Conservation (phyloP, 805 yeast species). For the Nakazawaea populi region DNA sequence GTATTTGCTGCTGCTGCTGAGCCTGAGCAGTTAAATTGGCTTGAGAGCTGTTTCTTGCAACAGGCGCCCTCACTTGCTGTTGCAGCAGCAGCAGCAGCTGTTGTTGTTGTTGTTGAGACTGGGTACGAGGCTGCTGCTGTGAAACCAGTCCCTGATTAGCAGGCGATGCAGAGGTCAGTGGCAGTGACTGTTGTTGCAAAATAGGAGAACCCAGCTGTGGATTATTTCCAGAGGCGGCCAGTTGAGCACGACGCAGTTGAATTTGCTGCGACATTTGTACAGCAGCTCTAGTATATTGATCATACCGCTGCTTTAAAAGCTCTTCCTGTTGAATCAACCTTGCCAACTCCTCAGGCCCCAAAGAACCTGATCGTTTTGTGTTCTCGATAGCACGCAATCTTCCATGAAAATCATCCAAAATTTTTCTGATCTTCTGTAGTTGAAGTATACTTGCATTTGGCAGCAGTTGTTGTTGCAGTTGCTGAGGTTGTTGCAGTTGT, state of each 20-base stretch:
- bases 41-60: background rate
- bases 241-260: slow-evolving; percentile 13
- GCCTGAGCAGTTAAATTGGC: background rate
- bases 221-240: slow-evolving; percentile 6
- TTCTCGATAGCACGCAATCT: slow-evolving; percentile 46
- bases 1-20: slow-evolving; percentile 2
- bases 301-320: slow-evolving; percentile 38
- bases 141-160: background rate
- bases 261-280: slow-evolving; percentile 37
- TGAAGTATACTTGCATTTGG: slow-evolving; percentile 8
- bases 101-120: slow-evolving; percentile 5
- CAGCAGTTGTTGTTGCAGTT: slow-evolving; percentile 25
- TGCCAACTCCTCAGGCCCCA: slow-evolving; percentile 38
- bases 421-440: slow-evolving; percentile 37
- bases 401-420: slow-evolving; percentile 42
- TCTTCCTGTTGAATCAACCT: slow-evolving; percentile 43
- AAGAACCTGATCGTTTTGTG: slow-evolving; percentile 35
- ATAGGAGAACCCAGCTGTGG: slow-evolving; percentile 4
- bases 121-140: background rate
- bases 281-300: slow-evolving; percentile 46
- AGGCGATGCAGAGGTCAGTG: slow-evolving; percentile 1
- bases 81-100: background rate
- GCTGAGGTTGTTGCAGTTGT: slow-evolving; percentile 14
- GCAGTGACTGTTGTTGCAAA: slow-evolving; percentile 9
- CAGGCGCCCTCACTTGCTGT: slow-evolving; percentile 4